Base-by-base conservation (phyloP, 805 yeast species). In the Jamesozyma lodderae region DNA sequence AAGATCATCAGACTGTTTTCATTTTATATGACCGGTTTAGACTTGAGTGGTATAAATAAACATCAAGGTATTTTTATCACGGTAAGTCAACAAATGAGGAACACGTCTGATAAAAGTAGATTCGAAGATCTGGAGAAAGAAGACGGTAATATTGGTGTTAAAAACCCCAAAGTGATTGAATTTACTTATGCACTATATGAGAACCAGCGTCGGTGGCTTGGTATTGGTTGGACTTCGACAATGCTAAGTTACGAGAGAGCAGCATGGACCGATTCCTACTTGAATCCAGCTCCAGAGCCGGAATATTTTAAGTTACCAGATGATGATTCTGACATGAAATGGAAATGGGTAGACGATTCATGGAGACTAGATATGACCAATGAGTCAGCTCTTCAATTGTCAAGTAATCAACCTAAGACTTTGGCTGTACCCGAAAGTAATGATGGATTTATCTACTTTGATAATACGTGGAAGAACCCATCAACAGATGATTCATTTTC, bases 161-260 rank as follows among this genome's bases (percentile, higher is more conserved):
- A 23, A 9, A 20, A 14, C 10, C 13, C 35, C 8, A 36, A 37
- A 41, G 69, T 74, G n/a, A 86, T 84, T 17, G 64, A 88, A 40
- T 92, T 88, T 60, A 88, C 96, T 4, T 90, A 85, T 60, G 96
- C 86, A 2, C 68, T 92, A 9, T 88, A 79, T 60, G 98, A 90
- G 59, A 90, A 90, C 59, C 97, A 90, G 65, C 77, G 98, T 55
- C 78, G 94, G 52, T 90, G 98, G 98, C 69, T 90, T 28, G 97
- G 96, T 11, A 84, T 90, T 50, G 98, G 98, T 10, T 90, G 98
- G 98, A 90, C 97, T 0, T 70, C 94, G 13, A 87, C 87, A 54
- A 69, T 92, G 56, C 69, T 92, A 44, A 80, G 94, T 35, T 90
- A 90, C 56, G 98, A 90, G 63, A 73, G 98, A 55, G 79, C 95